phyloP scores from a whole-genome alignment of 1,139 yeast genomes.

The Taphrina wiesneri region DNA sequence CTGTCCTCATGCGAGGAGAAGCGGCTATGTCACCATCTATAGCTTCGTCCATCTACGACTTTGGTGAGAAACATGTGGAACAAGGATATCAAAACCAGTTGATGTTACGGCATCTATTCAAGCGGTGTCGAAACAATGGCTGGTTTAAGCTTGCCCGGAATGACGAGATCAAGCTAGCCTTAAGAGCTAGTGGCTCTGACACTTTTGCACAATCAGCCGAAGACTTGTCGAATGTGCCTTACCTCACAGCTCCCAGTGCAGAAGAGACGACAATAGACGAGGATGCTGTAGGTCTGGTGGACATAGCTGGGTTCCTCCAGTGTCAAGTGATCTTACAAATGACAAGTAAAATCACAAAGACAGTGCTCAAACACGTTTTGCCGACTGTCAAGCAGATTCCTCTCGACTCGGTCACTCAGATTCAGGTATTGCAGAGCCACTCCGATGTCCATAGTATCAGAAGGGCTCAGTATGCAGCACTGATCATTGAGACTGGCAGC shows the following conservation, averaged over 20 bases:
- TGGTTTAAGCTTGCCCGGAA: conserved; percentile 37
- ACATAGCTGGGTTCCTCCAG: conserved; percentile 34
- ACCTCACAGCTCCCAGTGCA: conserved; percentile 28
- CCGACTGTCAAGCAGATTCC: conserved; percentile 36
- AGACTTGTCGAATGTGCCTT: conserved; percentile 31
- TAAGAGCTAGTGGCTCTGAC: conserved; percentile 32
- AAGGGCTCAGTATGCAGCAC: conserved; percentile 38
- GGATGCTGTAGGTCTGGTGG: conserved; percentile 35
- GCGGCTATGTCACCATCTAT: conserved; percentile 6
- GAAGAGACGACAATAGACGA: conserved; percentile 26
- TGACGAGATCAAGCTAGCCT: conserved; percentile 33
- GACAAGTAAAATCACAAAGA: conserved; percentile 36
- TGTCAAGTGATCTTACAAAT: conserved; percentile 37
- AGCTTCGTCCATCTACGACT: conserved; percentile 25
- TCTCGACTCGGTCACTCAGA: conserved; percentile 38
- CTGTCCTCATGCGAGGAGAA: conserved; percentile 8
- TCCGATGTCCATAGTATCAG: conserved; percentile 38
- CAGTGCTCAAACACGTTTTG: conserved; percentile 34
- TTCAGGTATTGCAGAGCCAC: conserved; percentile 37
- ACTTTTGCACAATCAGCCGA: conserved; percentile 19
- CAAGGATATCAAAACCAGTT: conserved; percentile 37
- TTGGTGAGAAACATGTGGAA: conserved; percentile 24
- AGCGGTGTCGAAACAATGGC: conserved; percentile 36
- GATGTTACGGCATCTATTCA: conserved; percentile 37
- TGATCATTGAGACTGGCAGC: conserved; percentile 32